Evolutionary conservation across 768 basidiomycete genomes (phyloP).

Genomic region (Boletus edulis): DNA sequence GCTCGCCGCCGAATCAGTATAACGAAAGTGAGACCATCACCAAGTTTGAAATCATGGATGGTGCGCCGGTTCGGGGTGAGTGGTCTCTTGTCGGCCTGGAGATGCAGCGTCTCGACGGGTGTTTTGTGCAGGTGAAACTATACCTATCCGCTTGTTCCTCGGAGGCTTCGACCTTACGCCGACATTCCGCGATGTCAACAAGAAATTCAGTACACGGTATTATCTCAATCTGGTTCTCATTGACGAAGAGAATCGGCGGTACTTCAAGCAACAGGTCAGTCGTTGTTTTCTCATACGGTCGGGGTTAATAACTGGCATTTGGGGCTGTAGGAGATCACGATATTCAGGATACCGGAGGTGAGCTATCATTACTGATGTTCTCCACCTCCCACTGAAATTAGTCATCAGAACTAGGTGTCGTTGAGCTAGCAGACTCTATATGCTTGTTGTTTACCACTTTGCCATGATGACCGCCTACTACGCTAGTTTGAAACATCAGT

Average conservation of each 20-base stretch:
- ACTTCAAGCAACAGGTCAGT: conserved; percentile 92
- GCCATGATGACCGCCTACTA: neutral
- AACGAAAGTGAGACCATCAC: conserved; percentile 99
- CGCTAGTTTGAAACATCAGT: conserved; percentile 2
- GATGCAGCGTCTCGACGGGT: neutral
- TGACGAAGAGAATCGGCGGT: conserved; percentile 96
- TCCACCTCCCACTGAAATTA: neutral
- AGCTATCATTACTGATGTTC: conserved; percentile 14
- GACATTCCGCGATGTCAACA: conserved; percentile 98
- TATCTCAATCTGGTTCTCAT: conserved; percentile 97
- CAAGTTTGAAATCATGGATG: conserved; percentile 99
- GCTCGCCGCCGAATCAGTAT: conserved; percentile 97
- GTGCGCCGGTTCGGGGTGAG: conserved; percentile 91
- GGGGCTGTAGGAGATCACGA: conserved; percentile 68
- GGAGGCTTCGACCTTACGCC: conserved; percentile 98
- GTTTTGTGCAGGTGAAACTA: conserved; percentile 79
- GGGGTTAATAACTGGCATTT: neutral
- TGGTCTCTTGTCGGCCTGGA: neutral
- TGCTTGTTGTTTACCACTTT: conserved; percentile 7
- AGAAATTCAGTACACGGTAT: conserved; percentile 97
- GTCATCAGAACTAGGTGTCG: conserved; percentile 34
- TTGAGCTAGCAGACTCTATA: neutral
- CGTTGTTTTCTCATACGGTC: neutral
- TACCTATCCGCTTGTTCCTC: conserved; percentile 95
- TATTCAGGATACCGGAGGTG: conserved; percentile 88